Evolutionary conservation across 305 asterid species (phyloP).

Genomic region (Caryopteris hybrid): DNA sequence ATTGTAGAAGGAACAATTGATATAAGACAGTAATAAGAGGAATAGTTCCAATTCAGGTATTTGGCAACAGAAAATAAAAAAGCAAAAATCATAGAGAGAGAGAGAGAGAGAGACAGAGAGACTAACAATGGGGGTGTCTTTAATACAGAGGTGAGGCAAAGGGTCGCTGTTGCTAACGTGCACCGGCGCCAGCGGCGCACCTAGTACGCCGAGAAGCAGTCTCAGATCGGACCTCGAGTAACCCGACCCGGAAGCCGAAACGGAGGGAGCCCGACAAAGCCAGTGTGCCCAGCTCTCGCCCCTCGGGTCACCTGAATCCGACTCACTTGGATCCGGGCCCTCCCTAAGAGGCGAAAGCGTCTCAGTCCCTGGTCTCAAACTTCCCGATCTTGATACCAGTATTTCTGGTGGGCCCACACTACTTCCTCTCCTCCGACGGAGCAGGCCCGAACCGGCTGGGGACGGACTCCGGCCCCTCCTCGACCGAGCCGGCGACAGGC

Average conservation of each 20-base stretch:
- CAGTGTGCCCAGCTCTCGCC: constrained; percentile 66
- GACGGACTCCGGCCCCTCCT: constrained; percentile 60
- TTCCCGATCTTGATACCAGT: constrained; percentile 51
- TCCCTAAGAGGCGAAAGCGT: constrained; percentile 73
- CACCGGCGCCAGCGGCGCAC: constrained; percentile 90
- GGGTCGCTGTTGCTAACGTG: constrained; percentile 71
- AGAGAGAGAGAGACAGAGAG: neutral
- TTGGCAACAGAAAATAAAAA: no score
- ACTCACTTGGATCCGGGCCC: constrained; percentile 81
- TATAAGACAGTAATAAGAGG: no score
- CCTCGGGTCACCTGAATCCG: constrained; percentile 44
- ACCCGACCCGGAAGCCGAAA: constrained; percentile 35
- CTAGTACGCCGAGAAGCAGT: constrained; percentile 79
- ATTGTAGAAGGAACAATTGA: neutral
- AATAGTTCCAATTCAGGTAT: no score
- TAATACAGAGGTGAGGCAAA: constrained; percentile 72
- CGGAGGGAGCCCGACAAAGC: constrained; percentile 75
- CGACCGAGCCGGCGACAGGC: constrained; percentile 66
- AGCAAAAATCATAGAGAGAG: no score
- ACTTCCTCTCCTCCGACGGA: constrained; percentile 45
- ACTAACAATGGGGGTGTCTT: constrained; percentile 80
- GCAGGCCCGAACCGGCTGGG: constrained; percentile 40
- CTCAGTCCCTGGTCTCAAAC: constrained; percentile 47
- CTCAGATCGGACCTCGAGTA: constrained; percentile 75
- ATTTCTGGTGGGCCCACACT: constrained; percentile 24